phyloP scores from a whole-genome alignment of 1,284 basidiomycete species.

The Cryptococcus sp. region DNA sequence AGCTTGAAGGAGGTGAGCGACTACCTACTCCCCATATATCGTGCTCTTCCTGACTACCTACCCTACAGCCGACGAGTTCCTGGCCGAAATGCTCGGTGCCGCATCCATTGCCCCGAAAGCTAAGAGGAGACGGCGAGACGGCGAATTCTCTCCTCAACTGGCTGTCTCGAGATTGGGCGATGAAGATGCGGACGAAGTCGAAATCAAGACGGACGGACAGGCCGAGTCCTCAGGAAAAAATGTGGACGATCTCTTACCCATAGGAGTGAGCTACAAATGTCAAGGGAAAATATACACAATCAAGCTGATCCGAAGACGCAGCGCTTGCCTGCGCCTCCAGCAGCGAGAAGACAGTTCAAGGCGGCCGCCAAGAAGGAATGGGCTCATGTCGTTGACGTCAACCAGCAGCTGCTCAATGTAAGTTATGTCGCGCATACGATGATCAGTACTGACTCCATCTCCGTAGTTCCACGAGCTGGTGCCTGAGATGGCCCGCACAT shows the following conservation, averaged over 20 bases:
- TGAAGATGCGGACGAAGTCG: constrained; percentile 26
- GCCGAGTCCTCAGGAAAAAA: constrained; percentile 54
- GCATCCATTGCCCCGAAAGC: constrained; percentile 44
- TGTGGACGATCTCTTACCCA: constrained; percentile 79
- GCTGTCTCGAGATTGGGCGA: constrained; percentile 40
- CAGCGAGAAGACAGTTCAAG: constrained; percentile 37
- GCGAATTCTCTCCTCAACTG: constrained; percentile 38
- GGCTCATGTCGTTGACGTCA: constrained; percentile 96
- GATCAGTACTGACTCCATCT: not conserved
- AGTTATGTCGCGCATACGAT: constrained; percentile 12
- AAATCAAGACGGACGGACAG: constrained; percentile 19
- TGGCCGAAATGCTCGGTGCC: constrained; percentile 47
- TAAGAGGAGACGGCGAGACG: constrained; percentile 37
- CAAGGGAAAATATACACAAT: not conserved
- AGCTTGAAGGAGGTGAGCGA: constrained; percentile 46
- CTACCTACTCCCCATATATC: not conserved
- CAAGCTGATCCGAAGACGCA: constrained; percentile 21
- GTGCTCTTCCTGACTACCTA: not conserved
- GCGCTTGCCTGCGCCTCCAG: constrained; percentile 52
- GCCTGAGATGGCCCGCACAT: constrained; percentile 56
- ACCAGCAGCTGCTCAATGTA: constrained; percentile 77
- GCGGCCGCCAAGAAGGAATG: constrained; percentile 81
- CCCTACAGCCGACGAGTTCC: constrained; percentile 45
- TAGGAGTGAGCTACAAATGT: constrained; percentile 61
- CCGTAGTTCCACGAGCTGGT: constrained; percentile 54